phyloP scores from a whole-genome alignment of 257 asterid genomes.

The Petunia axillaris region DNA sequence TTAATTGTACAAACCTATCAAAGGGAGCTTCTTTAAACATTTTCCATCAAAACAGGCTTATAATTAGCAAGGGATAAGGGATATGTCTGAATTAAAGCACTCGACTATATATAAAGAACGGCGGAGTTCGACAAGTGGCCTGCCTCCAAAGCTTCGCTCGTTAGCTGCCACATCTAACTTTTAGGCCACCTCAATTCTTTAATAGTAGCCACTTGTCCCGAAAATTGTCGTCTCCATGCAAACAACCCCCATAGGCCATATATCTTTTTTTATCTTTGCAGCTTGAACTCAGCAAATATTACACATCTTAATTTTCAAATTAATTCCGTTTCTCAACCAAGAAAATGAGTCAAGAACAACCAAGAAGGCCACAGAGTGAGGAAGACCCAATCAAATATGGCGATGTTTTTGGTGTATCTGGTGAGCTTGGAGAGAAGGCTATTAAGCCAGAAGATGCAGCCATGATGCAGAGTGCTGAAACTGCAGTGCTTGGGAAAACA shows the following conservation, averaged over 20 bases:
- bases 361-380: conserved; percentile 37
- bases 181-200: not conserved
- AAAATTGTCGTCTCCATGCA: not conserved
- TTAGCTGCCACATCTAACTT: not conserved
- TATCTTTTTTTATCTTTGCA: not conserved
- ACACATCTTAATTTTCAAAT: not conserved
- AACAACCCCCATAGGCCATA: not conserved
- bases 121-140: not conserved
- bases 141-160: not conserved
- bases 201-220: conserved; percentile 3
- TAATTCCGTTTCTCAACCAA: not conserved
- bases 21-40: too few species aligned
- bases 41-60: too few species aligned
- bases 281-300: not conserved
- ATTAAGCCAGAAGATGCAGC: conserved; percentile 71
- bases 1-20: too few species aligned
- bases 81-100: not conserved
- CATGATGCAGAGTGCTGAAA: conserved; percentile 71
- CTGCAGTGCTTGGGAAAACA: conserved; percentile 50
- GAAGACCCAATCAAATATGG: conserved; percentile 59
- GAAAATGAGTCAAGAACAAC: conserved; percentile 60
- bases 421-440: conserved; percentile 54
- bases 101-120: too few species aligned
- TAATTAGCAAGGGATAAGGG: not conserved
- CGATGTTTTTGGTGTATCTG: conserved; percentile 58